A percentile compares a stretch with the other conserved stretches of the same genome.
Conservation (phyloP, 2,329 filamentous ascomycete genomes). For the Ilyonectria robusta region DNA sequence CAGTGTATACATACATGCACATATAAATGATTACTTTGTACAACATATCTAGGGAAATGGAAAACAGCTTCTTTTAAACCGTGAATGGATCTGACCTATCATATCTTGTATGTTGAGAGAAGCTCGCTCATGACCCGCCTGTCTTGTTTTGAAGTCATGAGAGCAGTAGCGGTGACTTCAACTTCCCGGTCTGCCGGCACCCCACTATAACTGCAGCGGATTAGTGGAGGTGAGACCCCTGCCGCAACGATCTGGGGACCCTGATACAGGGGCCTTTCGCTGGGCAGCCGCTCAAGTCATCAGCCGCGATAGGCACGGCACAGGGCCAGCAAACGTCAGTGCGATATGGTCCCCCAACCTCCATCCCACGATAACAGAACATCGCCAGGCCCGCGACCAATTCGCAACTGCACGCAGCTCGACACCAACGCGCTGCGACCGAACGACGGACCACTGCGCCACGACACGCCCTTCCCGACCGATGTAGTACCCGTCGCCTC, state of each 20-base stretch:
- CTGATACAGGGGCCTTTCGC: not conserved
- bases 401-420: constrained; percentile 1
- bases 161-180: not conserved
- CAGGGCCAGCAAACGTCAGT: not conserved
- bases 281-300: constrained; percentile 7
- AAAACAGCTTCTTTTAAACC: not conserved
- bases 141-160: not conserved
- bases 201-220: not conserved
- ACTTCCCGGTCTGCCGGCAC: not conserved
- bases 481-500: constrained; percentile 35
- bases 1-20: constrained; percentile 9
- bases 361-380: constrained; percentile 2
- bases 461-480: constrained; percentile 12
- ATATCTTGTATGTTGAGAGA: not conserved
- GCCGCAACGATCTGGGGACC: not conserved
- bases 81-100: not conserved
- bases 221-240: not conserved
- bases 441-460: not conserved
- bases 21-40: constrained; percentile 15
- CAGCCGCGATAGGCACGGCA: constrained; percentile 4
- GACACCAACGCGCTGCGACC: not conserved
- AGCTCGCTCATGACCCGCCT: not conserved
- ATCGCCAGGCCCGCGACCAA: not conserved
- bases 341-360: constrained; percentile 5
- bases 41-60: not conserved